A percentile compares a stretch with the other conserved stretches of the same genome.
Evolutionary conservation across 2,329 filamentous ascomycete genomes (phyloP).

Genomic region (Penicillium psychrosexuale): DNA sequence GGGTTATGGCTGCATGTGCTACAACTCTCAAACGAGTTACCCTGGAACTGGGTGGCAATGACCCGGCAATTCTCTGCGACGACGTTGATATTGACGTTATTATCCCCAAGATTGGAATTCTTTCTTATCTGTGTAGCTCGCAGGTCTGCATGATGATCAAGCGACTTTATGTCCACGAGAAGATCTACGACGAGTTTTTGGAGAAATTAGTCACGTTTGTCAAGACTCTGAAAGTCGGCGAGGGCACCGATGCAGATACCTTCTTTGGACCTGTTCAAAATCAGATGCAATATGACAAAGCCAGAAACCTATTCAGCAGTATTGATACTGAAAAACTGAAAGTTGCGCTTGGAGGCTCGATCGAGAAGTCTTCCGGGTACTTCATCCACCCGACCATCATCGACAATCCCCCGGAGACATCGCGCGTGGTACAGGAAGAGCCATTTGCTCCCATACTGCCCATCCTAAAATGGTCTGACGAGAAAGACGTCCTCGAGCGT

Average conservation of each 20-base stretch:
- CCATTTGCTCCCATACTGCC: conserved; percentile 65
- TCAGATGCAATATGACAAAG: conserved; percentile 61
- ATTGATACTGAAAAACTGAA: conserved; percentile 54
- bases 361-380: conserved; percentile 50
- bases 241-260: conserved; percentile 42
- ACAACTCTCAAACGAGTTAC: conserved; percentile 55
- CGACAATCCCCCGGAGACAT: conserved; percentile 55
- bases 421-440: conserved; percentile 57
- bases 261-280: conserved; percentile 63
- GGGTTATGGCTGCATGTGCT: conserved; percentile 50
- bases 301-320: conserved; percentile 56
- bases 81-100: conserved; percentile 52
- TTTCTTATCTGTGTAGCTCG: conserved; percentile 53
- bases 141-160: conserved; percentile 59
- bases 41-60: conserved; percentile 55
- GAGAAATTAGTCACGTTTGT: conserved; percentile 47
- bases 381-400: conserved; percentile 60
- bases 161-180: conserved; percentile 60
- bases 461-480: conserved; percentile 58
- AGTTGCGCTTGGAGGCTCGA: conserved; percentile 50
- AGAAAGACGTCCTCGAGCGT: conserved; percentile 57
- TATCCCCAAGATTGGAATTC: conserved; percentile 46
- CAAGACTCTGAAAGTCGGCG: conserved; percentile 41
- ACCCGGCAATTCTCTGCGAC: conserved; percentile 53
- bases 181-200: conserved; percentile 57